Evolutionary conservation across 352 stramenopile genomes (phyloP), one percentile per base, ranked within the genome.

Genomic region (Globisporangium spiculum): DNA sequence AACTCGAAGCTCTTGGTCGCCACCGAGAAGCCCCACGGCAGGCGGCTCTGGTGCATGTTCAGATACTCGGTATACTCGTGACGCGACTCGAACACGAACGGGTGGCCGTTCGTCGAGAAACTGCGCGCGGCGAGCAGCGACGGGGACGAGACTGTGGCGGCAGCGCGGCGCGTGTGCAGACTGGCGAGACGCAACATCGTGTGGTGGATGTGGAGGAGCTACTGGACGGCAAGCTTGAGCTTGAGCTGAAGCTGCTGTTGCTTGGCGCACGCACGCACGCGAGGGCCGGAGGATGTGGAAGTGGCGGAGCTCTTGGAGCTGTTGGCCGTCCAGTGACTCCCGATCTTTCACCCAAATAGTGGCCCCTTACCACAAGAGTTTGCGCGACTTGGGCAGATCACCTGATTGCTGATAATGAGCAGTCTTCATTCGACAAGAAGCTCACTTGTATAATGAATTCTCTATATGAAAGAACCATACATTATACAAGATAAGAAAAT

Each of bases 1-100:
- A 97, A 97, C 60, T 90, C 72, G 67, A 97, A 90, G 52, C 80
- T 80, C 32, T 83, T 90, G n/a, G 84, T 96, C 48, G 81, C 88
- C 30, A 95, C 81, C 5, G 76, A 78, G 65, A 97, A 97, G 60
- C 91, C 91, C 80, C 82, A 91, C 10, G 91, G 91, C 61, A 97
- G 77, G 20, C 87, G 87, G 63, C 83, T 92, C 60, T 95, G 87
- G 74, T 93, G 76, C 62, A 72, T 72, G 50, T 80, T 66, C 32
- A 95, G 75, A 63, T 93, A 95, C 32, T 89, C 86, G 55, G 78
- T 84, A 75, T 95, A 95, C 75, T 95, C 87, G 64, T 92, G 80
- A 36, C 83, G 79, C 53, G 87, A 95, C 59, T 91, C 83, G 65
- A 95, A 95, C 41, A 82, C 80, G 73, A 95, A 95, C 73, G 82